A percentile compares a stretch with the other conserved stretches of the same genome.
phyloP scores from a whole-genome alignment of 345 rosid genomes.

The Eucalyptus cloeziana region DNA sequence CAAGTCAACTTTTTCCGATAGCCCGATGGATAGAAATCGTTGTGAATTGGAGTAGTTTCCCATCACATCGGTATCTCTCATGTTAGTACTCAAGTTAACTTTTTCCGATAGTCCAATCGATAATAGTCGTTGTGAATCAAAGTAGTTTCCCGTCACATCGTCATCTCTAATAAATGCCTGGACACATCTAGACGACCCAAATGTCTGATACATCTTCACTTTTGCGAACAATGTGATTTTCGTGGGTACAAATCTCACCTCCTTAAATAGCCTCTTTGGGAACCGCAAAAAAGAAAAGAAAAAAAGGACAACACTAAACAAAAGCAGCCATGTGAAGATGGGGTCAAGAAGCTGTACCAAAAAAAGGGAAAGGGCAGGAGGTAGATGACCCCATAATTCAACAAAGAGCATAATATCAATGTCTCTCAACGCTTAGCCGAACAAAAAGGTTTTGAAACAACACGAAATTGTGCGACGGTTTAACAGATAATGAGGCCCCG shows the following conservation, averaged over 20 bases:
- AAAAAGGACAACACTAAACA: background rate
- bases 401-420: background rate
- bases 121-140: background rate
- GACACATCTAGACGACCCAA: background rate
- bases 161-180: background rate
- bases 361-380: background rate
- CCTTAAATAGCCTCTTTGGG: background rate
- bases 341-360: background rate
- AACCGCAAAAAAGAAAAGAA: fast-evolving
- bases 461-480: background rate
- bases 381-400: background rate
- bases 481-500: background rate
- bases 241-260: background rate
- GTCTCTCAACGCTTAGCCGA: background rate
- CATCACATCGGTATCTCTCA: too few relatives aligned
- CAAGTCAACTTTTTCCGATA: background rate
- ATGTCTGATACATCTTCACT: background rate
- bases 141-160: background rate
- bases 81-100: background rate
- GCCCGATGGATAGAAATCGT: background rate
- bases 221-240: background rate
- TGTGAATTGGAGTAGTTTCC: background rate
- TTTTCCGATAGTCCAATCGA: background rate
- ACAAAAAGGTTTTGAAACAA: background rate
- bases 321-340: background rate